These are phyloP conservation scores for Quercus rubra DNA, from an alignment of 306 rosid species.

Conservation along the genomic window DNA sequence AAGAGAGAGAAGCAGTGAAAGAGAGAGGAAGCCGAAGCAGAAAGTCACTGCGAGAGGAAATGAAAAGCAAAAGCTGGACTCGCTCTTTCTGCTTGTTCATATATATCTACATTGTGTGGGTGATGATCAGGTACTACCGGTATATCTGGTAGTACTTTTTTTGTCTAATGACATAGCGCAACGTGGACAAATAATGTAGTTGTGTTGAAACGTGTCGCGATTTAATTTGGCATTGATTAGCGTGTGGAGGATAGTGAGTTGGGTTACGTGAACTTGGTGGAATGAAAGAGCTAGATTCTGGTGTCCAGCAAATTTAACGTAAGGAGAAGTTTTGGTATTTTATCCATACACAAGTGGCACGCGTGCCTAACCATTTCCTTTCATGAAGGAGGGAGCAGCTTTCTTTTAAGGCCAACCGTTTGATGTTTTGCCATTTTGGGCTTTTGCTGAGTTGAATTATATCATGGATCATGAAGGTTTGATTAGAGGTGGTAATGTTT, in stretches of 20 bases:
- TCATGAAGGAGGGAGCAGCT: too few species aligned
- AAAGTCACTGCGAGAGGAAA: constrained; percentile 6
- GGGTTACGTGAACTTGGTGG: background rate
- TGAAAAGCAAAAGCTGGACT: background rate
- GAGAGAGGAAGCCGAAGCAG: background rate
- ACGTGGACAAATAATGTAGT: background rate
- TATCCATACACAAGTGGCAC: too few species aligned
- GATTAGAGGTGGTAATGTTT: too few species aligned
- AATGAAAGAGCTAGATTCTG: background rate
- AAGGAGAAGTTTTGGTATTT: too few species aligned
- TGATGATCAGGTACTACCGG: background rate
- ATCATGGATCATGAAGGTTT: too few species aligned
- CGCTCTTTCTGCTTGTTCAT: background rate
- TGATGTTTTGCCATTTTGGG: too few species aligned
- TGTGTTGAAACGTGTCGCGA: background rate
- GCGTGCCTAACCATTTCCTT: too few species aligned
- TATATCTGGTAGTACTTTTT: background rate
- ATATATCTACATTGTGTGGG: background rate
- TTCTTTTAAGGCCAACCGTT: too few species aligned
- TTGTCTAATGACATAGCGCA: background rate
- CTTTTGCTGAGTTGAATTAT: too few species aligned
- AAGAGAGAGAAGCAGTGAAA: too few species aligned
- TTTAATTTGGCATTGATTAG: background rate
- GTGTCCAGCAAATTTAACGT: background rate
- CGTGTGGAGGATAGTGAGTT: background rate